A percentile compares a stretch with the other conserved stretches of the same genome.
phyloP scores from a whole-genome alignment of 306 rosid species.

The Prosopis cineraria region DNA sequence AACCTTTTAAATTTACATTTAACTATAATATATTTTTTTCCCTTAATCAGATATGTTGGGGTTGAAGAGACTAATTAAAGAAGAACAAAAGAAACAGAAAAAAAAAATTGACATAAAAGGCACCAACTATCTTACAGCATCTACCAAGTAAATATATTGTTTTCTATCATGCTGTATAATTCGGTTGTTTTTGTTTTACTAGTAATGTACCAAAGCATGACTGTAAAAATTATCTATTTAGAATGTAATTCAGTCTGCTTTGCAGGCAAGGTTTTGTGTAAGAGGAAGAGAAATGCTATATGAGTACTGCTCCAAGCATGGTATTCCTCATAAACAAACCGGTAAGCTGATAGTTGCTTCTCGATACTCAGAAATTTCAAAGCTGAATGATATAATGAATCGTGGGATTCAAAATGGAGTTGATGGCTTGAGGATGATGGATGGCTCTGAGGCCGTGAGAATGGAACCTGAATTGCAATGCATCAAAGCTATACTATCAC shows the following conservation, averaged over 20 bases:
- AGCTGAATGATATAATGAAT: conserved; percentile 58
- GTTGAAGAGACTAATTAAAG: background rate
- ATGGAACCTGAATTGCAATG: conserved; percentile 86
- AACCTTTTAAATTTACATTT: too few species aligned
- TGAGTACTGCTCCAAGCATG: conserved; percentile 64
- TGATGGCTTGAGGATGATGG: conserved; percentile 67
- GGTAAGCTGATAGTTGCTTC: conserved; percentile 95
- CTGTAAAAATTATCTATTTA: background rate
- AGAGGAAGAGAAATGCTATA: conserved; percentile 86
- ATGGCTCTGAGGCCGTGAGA: conserved; percentile 76
- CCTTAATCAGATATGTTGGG: background rate
- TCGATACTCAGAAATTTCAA: conserved; percentile 67
- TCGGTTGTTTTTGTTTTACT: background rate
- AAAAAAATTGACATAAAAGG: background rate
- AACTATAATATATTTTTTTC: too few species aligned
- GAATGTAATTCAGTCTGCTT: conserved; percentile 9
- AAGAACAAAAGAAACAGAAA: background rate
- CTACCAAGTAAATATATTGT: background rate
- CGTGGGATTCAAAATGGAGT: conserved; percentile 74
- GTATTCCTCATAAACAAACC: conserved; percentile 69
- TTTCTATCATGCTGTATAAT: background rate
- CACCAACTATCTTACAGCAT: background rate
- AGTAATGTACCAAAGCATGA: background rate
- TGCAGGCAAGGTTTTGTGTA: conserved; percentile 68
- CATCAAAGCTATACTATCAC: conserved; percentile 75